Base-by-base conservation (phyloP, 2,329 filamentous ascomycete species). In the Nemania sp. region DNA sequence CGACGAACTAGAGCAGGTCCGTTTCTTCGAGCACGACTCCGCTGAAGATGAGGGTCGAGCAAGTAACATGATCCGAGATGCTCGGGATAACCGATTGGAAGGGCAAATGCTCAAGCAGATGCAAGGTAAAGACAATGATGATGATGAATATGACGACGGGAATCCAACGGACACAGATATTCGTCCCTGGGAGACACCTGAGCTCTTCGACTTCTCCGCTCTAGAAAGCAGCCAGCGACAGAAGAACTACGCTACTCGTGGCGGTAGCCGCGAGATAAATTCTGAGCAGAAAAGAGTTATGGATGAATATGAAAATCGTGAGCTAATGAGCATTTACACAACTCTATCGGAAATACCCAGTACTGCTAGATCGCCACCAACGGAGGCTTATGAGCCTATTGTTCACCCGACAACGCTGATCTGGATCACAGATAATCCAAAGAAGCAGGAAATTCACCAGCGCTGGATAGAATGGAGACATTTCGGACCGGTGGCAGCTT, bases 11-110 rank as follows among this genome's bases (percentile, higher is more conserved):
- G 85, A 85, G 1, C 76, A 89, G 61, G 75, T 90, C 49, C 81
- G 82, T 59, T 75, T 86, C 44, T 91, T 92, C 72, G 83, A 84
- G 49, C 88, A 90, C 63, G 86, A 90, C 57, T 84, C 83, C 1
- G 80, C 81, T 1, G 88, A 91, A 66, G 86, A 90, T 61, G 78
- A 85, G 52, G 86, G 84, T 48, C 80, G 88, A 50, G 81, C 83
- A 49, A 77, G 80, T 50, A 87, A 84, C 64, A 85, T 90, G 78
- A 80, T 86, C 34, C 83, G 83, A 43, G 88, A 91, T 68, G 86
- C 86, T 3, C 81, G 81, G 24, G 88, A 91, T 66, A 86, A 90
- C 64, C 84, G 84, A 44, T 85, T 84, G 5, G 89, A 90, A 65
- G 86, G 89, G 43, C 84, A 88, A 76, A 84, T 87, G 62, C 73